phyloP scores from a whole-genome alignment of 768 basidiomycete genomes.

The Leucosporidium scottii region DNA sequence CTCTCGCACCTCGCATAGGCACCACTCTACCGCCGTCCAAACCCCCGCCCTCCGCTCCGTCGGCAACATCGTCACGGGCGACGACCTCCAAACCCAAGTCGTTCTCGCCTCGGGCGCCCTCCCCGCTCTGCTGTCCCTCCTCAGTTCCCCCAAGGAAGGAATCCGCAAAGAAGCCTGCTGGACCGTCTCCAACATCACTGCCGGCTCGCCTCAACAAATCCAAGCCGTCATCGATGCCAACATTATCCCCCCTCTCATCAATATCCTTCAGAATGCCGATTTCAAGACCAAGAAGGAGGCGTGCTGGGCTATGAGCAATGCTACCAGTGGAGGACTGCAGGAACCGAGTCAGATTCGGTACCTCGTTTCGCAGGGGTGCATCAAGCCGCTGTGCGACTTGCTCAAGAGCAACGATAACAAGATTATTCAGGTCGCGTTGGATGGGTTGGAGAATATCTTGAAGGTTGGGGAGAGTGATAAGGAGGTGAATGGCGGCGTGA shows the following conservation, averaged over 20 bases:
- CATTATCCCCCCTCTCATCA: slow-evolving; percentile 95
- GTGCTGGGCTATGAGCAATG: slow-evolving; percentile 99
- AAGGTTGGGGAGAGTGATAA: slow-evolving; percentile 97
- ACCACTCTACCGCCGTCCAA: slow-evolving; percentile 72
- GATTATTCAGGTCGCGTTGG: slow-evolving; percentile 90
- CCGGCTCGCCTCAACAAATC: slow-evolving; percentile 93
- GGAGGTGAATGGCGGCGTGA: slow-evolving; percentile 66
- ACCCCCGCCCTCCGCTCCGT: slow-evolving; percentile 97
- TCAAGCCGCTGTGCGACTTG: slow-evolving; percentile 95
- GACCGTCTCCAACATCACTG: slow-evolving; percentile 99
- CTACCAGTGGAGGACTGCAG: slow-evolving; percentile 92
- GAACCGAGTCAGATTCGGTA: slow-evolving; percentile 96
- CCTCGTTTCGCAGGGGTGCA: slow-evolving; percentile 94
- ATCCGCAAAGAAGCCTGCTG: slow-evolving; percentile 99
- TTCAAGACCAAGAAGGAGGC: slow-evolving; percentile 99
- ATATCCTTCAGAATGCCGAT: slow-evolving; percentile 93
- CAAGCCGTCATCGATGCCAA: slow-evolving; percentile 97
- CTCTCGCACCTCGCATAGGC: slow-evolving; percentile 39
- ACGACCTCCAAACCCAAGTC: slow-evolving; percentile 98
- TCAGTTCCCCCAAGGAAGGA: slow-evolving; percentile 95
- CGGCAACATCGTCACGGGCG: slow-evolving; percentile 98
- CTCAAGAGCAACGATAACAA: slow-evolving; percentile 99
- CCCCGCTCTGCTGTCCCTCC: slow-evolving; percentile 80
- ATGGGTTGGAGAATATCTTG: slow-evolving; percentile 95
- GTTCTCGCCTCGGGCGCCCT: slow-evolving; percentile 97